Evolutionary conservation across 768 basidiomycete genomes (phyloP).

Genomic region (Roridomyces roridus): DNA sequence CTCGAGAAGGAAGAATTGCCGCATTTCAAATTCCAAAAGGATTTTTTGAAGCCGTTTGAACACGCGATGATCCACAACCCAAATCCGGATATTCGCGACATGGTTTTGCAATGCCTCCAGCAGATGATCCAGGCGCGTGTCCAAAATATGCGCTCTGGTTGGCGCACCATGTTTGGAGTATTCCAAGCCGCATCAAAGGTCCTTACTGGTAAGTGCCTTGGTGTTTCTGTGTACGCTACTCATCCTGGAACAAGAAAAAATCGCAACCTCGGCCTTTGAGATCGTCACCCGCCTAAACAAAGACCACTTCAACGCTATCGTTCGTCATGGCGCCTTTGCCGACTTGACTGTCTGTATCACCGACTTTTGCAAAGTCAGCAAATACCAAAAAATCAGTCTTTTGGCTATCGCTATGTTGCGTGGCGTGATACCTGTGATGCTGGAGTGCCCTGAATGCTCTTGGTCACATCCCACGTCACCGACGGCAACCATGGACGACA

Average conservation of each 20-base stretch:
- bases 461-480: conserved; percentile 34
- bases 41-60: conserved; percentile 97
- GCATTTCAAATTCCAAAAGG: conserved; percentile 99
- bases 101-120: conserved; percentile 97
- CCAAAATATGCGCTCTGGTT: conserved; percentile 95
- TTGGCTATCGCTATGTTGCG: conserved; percentile 97
- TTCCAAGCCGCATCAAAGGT: conserved; percentile 97
- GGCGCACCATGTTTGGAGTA: conserved; percentile 99
- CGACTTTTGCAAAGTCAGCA: conserved; percentile 99
- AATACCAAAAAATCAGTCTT: conserved; percentile 97
- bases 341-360: conserved; percentile 97
- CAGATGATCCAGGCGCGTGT: conserved; percentile 98
- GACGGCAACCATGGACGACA: conserved; percentile 66
- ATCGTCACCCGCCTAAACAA: conserved; percentile 91
- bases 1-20: conserved; percentile 97
- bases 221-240: neutral
- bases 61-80: conserved; percentile 97
- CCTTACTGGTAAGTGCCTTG: conserved; percentile 66
- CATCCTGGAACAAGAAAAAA: conserved; percentile 65
- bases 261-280: conserved; percentile 94
- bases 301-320: conserved; percentile 90
- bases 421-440: conserved; percentile 91
- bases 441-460: conserved; percentile 75
- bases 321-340: conserved; percentile 92
- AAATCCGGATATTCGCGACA: conserved; percentile 94